phyloP scores from a whole-genome alignment of 805 yeast genomes.

The Tetrapisispora iriomotensis region DNA sequence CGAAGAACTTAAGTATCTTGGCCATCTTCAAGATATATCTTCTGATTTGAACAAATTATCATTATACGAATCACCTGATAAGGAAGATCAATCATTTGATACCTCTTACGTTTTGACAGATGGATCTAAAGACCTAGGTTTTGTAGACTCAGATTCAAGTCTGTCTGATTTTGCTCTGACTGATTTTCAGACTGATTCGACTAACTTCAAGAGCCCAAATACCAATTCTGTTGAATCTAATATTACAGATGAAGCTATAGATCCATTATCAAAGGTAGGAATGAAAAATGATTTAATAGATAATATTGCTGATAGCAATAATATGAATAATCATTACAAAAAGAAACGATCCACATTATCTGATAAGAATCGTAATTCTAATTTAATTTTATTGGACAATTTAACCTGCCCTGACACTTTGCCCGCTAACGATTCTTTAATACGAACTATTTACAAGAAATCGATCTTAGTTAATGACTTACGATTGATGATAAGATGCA shows the following conservation, averaged over 20 bases:
- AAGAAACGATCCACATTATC: background rate
- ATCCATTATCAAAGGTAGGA: constrained; percentile 19
- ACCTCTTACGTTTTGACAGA: too few relatives aligned
- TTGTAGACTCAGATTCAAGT: too few relatives aligned
- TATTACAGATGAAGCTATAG: constrained; percentile 23
- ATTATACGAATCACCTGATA: too few relatives aligned
- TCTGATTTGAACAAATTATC: too few relatives aligned
- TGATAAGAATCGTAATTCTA: background rate
- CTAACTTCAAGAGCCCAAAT: too few relatives aligned
- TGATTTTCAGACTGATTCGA: too few relatives aligned
- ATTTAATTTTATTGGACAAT: constrained; percentile 33
- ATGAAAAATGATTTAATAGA: background rate
- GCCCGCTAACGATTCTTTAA: constrained; percentile 44
- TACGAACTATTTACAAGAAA: constrained; percentile 52
- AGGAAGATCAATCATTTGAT: too few relatives aligned
- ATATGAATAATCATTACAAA: background rate
- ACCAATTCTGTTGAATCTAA: too few relatives aligned
- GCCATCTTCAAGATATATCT: too few relatives aligned
- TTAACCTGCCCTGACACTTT: constrained; percentile 47
- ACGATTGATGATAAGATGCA: constrained; percentile 40
- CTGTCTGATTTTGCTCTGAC: too few relatives aligned
- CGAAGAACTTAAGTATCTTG: too few relatives aligned
- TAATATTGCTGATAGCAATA: background rate
- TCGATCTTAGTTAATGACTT: constrained; percentile 55
- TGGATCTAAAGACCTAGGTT: too few relatives aligned